Percentiles rank a stretch among this genome's conserved stretches.
phyloP scores from a whole-genome alignment of 768 basidiomycete genomes.

The Hortiboletus flavorubellus region DNA sequence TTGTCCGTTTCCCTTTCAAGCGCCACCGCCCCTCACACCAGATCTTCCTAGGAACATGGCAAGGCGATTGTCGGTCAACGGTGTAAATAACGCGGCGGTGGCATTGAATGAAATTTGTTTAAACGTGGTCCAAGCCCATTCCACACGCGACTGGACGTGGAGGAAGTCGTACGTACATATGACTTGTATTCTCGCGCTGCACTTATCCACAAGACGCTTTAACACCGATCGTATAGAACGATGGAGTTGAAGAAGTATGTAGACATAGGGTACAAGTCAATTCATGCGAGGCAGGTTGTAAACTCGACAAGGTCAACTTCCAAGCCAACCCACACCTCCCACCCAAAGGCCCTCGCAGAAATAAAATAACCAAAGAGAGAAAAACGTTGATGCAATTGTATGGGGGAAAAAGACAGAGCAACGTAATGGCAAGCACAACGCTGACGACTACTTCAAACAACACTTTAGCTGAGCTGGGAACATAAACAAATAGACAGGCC shows the following conservation, averaged over 20 bases:
- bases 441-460: constrained; percentile 27
- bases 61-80: constrained; percentile 78
- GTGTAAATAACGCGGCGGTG: constrained; percentile 57
- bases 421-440: constrained; percentile 28
- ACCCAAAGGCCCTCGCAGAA: constrained; percentile 6
- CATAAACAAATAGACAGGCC: constrained; percentile 19
- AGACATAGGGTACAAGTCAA: constrained; percentile 8
- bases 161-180: background rate
- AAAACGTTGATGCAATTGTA: constrained; percentile 16
- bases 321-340: constrained; percentile 19
- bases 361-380: constrained; percentile 22
- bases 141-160: background rate
- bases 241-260: constrained; percentile 12
- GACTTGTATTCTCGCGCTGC: background rate
- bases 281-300: constrained; percentile 7
- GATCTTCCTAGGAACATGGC: constrained; percentile 64
- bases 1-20: constrained; percentile 21
- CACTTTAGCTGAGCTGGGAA: constrained; percentile 21
- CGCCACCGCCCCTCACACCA: constrained; percentile 1
- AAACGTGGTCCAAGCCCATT: background rate
- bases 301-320: constrained; percentile 39
- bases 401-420: constrained; percentile 13
- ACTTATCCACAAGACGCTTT: background rate
- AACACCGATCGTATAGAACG: background rate
- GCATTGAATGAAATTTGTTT: background rate